A percentile compares a stretch with the other conserved stretches of the same genome.
These are phyloP conservation scores for Fragaria ananassa DNA, from an alignment of 306 rosid genomes.

Conservation along the genomic window DNA sequence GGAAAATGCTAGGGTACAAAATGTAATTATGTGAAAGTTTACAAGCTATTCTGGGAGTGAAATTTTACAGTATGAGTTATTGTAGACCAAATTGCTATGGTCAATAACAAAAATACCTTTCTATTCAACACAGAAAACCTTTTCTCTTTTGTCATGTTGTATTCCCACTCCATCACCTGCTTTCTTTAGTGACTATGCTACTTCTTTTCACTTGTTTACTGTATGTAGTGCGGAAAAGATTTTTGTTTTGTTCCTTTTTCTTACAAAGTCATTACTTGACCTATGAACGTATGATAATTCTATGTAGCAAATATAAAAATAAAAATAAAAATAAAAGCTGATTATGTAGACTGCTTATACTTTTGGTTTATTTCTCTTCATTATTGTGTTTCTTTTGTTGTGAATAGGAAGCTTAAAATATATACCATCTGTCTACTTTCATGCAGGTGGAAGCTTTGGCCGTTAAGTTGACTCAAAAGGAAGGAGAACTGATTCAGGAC, in stretches of 20 bases:
- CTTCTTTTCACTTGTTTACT: neutral
- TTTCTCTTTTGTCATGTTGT: neutral
- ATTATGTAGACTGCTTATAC: neutral
- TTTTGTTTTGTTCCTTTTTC: neutral
- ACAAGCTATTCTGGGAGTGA: neutral
- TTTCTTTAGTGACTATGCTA: neutral
- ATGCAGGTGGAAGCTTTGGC: slow-evolving; percentile 95
- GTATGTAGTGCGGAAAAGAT: neutral
- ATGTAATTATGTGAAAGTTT: neutral
- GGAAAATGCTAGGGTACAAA: neutral
- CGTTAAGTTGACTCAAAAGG: slow-evolving; percentile 91
- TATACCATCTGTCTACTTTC: slow-evolving; percentile 13
- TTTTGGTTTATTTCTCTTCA: neutral
- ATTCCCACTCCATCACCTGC: neutral
- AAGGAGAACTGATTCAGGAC: slow-evolving; percentile 97
- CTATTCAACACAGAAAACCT: neutral
- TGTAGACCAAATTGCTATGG: neutral
- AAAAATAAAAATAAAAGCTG: neutral
- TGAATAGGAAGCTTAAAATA: neutral
- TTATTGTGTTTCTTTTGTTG: neutral
- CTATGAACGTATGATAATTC: neutral
- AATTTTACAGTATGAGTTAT: neutral
- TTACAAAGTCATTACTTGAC: neutral
- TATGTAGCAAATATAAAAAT: neutral
- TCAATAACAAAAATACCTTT: neutral